phyloP scores from a whole-genome alignment of 73 alveolate genomes.

The Stentor coeruleus region DNA sequence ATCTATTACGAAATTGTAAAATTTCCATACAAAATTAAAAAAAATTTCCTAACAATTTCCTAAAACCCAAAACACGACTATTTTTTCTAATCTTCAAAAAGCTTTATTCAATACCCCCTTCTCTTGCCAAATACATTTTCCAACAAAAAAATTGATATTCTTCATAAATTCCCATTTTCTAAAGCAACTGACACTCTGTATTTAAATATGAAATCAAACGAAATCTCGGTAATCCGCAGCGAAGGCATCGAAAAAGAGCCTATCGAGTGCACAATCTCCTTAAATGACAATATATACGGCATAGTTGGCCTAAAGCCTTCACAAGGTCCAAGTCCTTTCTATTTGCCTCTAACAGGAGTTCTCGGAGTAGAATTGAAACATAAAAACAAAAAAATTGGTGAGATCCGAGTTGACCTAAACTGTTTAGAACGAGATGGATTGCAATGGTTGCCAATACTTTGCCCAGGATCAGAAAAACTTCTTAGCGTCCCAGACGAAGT shows the following conservation, averaged over 20 bases:
- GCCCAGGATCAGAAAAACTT: not conserved
- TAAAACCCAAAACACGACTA: too few relatives aligned
- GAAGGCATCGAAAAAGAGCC: not conserved
- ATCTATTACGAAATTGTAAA: too few relatives aligned
- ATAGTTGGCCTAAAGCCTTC: not conserved
- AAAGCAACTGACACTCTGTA: too few relatives aligned
- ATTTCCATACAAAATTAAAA: too few relatives aligned
- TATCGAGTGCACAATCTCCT: not conserved
- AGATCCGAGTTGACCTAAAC: not conserved
- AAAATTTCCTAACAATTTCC: too few relatives aligned
- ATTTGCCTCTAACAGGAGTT: not conserved
- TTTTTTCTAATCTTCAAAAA: too few relatives aligned
- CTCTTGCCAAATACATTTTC: too few relatives aligned
- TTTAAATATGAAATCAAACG: not conserved
- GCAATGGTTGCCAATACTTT: not conserved
- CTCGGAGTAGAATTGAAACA: not conserved
- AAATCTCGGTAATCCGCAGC: not conserved
- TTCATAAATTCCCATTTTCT: too few relatives aligned
- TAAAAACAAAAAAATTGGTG: not conserved
- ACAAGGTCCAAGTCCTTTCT: not conserved
- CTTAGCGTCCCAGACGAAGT: not conserved
- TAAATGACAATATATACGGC: not conserved
- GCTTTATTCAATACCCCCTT: too few relatives aligned
- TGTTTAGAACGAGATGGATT: not conserved
- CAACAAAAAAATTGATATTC: too few relatives aligned